Evolutionary conservation across 805 yeast species (phyloP).

Genomic region (Myxozyma udenii): DNA sequence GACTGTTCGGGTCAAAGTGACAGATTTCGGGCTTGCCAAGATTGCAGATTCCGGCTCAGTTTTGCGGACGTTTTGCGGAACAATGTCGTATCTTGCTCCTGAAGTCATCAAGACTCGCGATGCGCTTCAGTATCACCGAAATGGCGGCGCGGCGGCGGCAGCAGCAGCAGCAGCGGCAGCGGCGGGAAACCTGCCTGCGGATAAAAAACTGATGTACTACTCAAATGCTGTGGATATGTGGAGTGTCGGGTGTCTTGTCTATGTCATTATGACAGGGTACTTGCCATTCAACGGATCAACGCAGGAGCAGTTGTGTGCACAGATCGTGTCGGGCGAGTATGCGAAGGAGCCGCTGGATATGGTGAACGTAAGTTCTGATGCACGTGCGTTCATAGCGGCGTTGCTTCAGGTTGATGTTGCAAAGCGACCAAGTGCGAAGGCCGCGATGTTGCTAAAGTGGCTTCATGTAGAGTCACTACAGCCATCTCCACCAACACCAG

Average conservation of each 20-base stretch:
- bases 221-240: conserved; percentile 93
- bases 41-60: conserved; percentile 77
- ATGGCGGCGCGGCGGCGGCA: conserved; percentile 32
- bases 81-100: conserved; percentile 95
- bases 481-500: not conserved
- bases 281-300: conserved; percentile 92
- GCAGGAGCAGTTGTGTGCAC: conserved; percentile 76
- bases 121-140: conserved; percentile 23
- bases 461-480: conserved; percentile 37
- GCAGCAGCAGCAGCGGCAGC: not conserved
- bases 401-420: conserved; percentile 76
- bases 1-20: conserved; percentile 73
- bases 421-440: conserved; percentile 66
- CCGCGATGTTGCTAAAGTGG: conserved; percentile 83
- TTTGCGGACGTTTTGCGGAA: conserved; percentile 96
- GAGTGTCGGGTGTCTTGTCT: conserved; percentile 93
- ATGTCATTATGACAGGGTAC: conserved; percentile 88
- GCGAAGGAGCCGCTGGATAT: conserved; percentile 61
- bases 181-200: too few species aligned
- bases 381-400: conserved; percentile 65
- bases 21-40: conserved; percentile 96
- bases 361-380: conserved; percentile 62
- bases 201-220: conserved; percentile 42
- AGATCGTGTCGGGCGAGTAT: conserved; percentile 73
- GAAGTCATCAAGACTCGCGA: conserved; percentile 61